Evolutionary conservation across 1,284 basidiomycete genomes (phyloP).

Genomic region (Leccinum pachyderme): DNA sequence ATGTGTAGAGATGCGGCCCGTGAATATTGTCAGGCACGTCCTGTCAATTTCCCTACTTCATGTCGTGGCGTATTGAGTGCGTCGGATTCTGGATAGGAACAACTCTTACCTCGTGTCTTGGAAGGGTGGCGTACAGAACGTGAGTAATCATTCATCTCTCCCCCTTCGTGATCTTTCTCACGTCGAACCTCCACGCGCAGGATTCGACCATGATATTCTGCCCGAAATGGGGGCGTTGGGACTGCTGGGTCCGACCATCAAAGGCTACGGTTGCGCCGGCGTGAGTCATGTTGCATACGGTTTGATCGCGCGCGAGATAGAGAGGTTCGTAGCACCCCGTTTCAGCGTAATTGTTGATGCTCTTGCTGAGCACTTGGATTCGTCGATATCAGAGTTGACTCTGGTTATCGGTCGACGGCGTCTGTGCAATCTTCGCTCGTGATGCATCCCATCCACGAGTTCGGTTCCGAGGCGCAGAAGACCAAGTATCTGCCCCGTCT

Average conservation of each 20-base stretch:
- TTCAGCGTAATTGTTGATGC: neutral
- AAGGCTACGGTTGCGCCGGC: conserved; percentile 96
- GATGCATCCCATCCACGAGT: conserved; percentile 97
- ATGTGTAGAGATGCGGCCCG: conserved; percentile 73
- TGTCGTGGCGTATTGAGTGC: conserved; percentile 3
- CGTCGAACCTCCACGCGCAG: conserved; percentile 37
- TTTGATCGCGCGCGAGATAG: conserved; percentile 90
- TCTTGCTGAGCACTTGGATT: neutral
- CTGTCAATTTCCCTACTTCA: neutral
- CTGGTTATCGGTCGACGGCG: conserved; percentile 93
- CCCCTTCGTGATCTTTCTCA: neutral
- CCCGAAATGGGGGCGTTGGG: conserved; percentile 94
- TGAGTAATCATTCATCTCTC: conserved; percentile 30
- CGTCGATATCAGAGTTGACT: conserved; percentile 71
- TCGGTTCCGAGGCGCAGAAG: conserved; percentile 89
- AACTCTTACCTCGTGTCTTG: conserved; percentile 80
- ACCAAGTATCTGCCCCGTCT: conserved; percentile 87
- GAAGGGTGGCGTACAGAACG: conserved; percentile 89
- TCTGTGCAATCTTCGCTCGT: conserved; percentile 95
- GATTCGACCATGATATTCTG: conserved; percentile 78
- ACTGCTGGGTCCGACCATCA: conserved; percentile 87
- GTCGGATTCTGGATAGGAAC: conserved; percentile 50
- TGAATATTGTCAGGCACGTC: conserved; percentile 76
- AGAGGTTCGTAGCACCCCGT: conserved; percentile 54
- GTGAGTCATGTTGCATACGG: conserved; percentile 91